Evolutionary conservation across 768 basidiomycete species (phyloP), one percentile per base, ranked within the genome.

Genomic region (Calocera cornea): DNA sequence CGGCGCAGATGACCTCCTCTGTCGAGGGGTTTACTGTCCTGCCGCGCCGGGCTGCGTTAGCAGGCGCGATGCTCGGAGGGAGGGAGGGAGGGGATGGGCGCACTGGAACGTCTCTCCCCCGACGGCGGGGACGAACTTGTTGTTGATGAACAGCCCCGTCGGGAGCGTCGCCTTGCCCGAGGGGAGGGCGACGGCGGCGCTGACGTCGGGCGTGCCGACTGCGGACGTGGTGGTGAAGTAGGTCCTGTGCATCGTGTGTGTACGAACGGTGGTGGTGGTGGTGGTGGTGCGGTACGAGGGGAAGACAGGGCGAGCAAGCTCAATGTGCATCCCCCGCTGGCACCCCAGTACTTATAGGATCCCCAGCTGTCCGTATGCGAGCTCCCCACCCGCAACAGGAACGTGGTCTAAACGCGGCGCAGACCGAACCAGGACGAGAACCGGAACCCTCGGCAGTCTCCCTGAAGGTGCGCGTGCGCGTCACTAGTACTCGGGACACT

Each of bases 141-240:
- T 92, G 80, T 94, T 87, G 78, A 97, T 94, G 80, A 91, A 97
- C 29, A 95, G 81, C 19, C 92, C 92, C 7, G 89, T 91, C 11
- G 87, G 87, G 40, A 94, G 81, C 38, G 79, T 79, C 64, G 91
- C 79, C 72, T 79, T 11, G 14, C 54, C 54, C 54, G 54, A 29
- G 31, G 54, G 54, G 54, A 60, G 54, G 11, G 54, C 24, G 31
- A 60, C 7, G 16, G 54, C 31, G 5, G 49, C 22, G 22, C 22
- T 8, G 22, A 50, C 49, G 8, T 50, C 22, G 14, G 49, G 22
- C 49, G 22, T 60, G 27, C 54, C 31, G 11, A 29, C 27, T 60
- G 2, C 19, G 27, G 24, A 29, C 22, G 10, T 60, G 54, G 19
- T 33, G 36, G 36, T 38, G 36, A 38, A 14, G 24, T 29, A n/a